These are phyloP conservation scores for Royoungia palumana DNA, from an alignment of 768 basidiomycete genomes.

Conservation along the genomic window DNA sequence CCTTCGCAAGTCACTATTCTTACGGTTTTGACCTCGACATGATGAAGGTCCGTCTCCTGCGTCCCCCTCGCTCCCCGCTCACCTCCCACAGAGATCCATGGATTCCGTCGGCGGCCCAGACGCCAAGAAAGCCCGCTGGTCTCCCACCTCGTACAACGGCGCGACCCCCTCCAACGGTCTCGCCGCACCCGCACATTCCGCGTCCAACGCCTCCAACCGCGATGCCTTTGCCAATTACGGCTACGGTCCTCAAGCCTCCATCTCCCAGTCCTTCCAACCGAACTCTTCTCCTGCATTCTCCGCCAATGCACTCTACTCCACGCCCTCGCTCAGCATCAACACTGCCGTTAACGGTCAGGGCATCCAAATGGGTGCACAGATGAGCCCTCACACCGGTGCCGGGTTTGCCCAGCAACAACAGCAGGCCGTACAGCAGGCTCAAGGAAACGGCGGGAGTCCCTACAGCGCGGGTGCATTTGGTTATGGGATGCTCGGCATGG, in stretches of 20 bases:
- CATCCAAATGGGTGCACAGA: constrained; percentile 48
- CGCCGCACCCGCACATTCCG: constrained; percentile 34
- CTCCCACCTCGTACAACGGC: constrained; percentile 53
- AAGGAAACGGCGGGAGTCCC: constrained; percentile 45
- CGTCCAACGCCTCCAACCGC: constrained; percentile 41
- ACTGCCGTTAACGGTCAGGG: constrained; percentile 48
- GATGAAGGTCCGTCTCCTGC: constrained; percentile 67
- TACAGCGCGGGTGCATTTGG: constrained; percentile 54
- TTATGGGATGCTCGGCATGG: constrained; percentile 81
- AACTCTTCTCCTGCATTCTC: constrained; percentile 48
- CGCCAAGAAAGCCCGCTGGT: constrained; percentile 90
- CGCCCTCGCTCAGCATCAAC: constrained; percentile 67
- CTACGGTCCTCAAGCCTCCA: constrained; percentile 72
- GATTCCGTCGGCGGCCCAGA: constrained; percentile 79
- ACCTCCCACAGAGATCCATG: constrained; percentile 67
- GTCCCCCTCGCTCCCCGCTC: background rate
- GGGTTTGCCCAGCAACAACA: constrained; percentile 50
- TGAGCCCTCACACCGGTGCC: constrained; percentile 65
- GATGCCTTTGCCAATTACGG: constrained; percentile 86
- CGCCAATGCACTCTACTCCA: constrained; percentile 66
- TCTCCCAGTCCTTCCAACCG: constrained; percentile 50
- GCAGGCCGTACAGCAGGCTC: constrained; percentile 32
- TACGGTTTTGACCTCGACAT: constrained; percentile 85
- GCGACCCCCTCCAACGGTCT: constrained; percentile 36
- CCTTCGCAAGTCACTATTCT: constrained; percentile 66